A percentile compares a stretch with the other conserved stretches of the same genome.
These are phyloP conservation scores for Prototheca cutis DNA, from an alignment of 163 green algal species.

Conservation along the genomic window DNA sequence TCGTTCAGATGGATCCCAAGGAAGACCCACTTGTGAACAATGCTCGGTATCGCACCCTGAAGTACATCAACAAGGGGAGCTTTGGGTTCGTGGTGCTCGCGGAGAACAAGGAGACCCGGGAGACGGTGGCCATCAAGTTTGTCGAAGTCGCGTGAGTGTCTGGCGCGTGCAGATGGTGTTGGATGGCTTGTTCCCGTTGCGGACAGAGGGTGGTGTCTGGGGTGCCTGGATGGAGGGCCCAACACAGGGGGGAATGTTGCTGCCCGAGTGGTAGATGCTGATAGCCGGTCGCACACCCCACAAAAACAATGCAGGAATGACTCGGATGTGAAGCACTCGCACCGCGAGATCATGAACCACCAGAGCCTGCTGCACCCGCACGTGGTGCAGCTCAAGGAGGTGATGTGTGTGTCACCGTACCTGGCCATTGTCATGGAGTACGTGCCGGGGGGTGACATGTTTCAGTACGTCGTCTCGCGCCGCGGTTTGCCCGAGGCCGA, in stretches of 20 bases:
- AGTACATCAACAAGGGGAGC: constrained; percentile 33
- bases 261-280: too few species aligned
- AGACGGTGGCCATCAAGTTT: constrained; percentile 36
- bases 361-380: constrained; percentile 51
- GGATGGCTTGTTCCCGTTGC: too few species aligned
- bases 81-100: constrained; percentile 36
- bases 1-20: neutral
- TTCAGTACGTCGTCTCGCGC: constrained; percentile 42
- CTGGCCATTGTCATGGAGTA: constrained; percentile 59
- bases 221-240: too few species aligned
- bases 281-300: too few species aligned
- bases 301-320: too few species aligned
- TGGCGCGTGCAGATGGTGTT: too few species aligned
- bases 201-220: too few species aligned
- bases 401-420: constrained; percentile 18
- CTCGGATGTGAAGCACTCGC: constrained; percentile 34
- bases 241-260: too few species aligned
- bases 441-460: constrained; percentile 57
- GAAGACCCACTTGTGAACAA: constrained; percentile 20
- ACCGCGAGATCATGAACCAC: constrained; percentile 60
- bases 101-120: constrained; percentile 15
- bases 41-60: constrained; percentile 22
- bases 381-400: constrained; percentile 49
- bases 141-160: constrained; percentile 25
- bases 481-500: constrained; percentile 71